phyloP scores from a whole-genome alignment of 2,329 filamentous ascomycete genomes.

The Verticillium nubilum region DNA sequence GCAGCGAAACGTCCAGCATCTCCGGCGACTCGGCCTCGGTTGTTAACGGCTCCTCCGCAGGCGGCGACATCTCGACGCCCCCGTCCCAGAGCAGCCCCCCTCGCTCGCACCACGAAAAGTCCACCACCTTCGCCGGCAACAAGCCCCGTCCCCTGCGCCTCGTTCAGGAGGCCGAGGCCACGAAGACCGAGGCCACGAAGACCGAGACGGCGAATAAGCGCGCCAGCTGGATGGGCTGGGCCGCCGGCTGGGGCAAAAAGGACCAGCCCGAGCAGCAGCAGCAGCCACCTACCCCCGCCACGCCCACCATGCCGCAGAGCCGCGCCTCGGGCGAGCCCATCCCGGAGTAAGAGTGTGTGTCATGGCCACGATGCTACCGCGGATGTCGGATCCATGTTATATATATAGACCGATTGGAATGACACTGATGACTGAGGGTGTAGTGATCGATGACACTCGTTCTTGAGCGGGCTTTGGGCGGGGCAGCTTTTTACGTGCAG shows the following conservation, averaged over 20 bases:
- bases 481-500: not conserved
- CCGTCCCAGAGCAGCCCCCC: conserved; percentile 48
- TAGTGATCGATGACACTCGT: too few species aligned
- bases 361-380: too few species aligned
- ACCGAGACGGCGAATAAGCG: conserved; percentile 47
- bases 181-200: conserved; percentile 36
- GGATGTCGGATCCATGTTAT: too few species aligned
- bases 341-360: conserved; percentile 10
- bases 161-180: conserved; percentile 69
- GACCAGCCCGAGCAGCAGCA: conserved; percentile 33
- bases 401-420: too few species aligned
- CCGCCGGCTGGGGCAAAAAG: conserved; percentile 36
- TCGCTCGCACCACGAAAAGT: conserved; percentile 44
- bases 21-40: conserved; percentile 56
- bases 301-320: not conserved
- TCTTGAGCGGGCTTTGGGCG: too few species aligned
- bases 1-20: conserved; percentile 58
- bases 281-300: not conserved
- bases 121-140: conserved; percentile 55
- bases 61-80: conserved; percentile 41
- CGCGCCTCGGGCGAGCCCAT: conserved; percentile 6
- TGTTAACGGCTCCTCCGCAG: conserved; percentile 43
- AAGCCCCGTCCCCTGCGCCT: conserved; percentile 82
- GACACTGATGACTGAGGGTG: too few species aligned
- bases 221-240: conserved; percentile 62